Evolutionary conservation across 1,284 basidiomycete genomes (phyloP).

Genomic region (Malassezia dermatis): DNA sequence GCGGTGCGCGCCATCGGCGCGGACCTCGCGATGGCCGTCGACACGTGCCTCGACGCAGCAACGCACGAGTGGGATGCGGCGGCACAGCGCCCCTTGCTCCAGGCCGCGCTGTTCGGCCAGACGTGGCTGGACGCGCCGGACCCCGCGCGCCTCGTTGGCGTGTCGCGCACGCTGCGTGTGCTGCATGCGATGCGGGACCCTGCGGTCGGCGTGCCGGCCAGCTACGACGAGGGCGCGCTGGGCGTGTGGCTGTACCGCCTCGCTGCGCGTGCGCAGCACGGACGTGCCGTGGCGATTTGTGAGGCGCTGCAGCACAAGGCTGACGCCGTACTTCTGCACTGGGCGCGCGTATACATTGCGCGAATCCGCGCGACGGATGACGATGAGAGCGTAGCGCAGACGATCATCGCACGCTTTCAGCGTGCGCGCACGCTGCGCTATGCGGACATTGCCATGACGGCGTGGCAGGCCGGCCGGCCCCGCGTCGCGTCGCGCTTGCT

Average conservation of each 20-base stretch:
- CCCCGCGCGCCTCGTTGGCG: conserved; percentile 75
- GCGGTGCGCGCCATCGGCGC: conserved; percentile 75
- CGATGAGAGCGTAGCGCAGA: conserved; percentile 59
- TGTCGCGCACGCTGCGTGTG: conserved; percentile 87
- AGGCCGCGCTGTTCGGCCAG: conserved; percentile 82
- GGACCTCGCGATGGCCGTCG: conserved; percentile 67
- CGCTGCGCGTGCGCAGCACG: conserved; percentile 75
- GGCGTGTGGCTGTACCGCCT: conserved; percentile 65
- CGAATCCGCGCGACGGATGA: conserved; percentile 53
- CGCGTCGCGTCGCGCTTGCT: conserved; percentile 84
- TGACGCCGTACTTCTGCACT: conserved; percentile 80
- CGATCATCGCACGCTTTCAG: conserved; percentile 14
- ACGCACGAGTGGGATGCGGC: conserved; percentile 78
- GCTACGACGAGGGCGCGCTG: conserved; percentile 65
- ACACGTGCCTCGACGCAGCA: conserved; percentile 86
- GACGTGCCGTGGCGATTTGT: conserved; percentile 83
- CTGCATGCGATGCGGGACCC: conserved; percentile 82
- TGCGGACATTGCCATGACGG: conserved; percentile 83
- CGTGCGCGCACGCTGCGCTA: conserved; percentile 59
- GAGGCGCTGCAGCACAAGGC: conserved; percentile 70
- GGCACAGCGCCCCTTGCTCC: conserved; percentile 78
- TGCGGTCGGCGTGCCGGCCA: conserved; percentile 85
- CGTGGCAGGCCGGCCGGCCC: conserved; percentile 79
- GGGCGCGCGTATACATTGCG: conserved; percentile 84
- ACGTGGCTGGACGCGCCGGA: conserved; percentile 87